Percentiles rank a stretch among this genome's conserved stretches.
phyloP scores from a whole-genome alignment of 2,329 filamentous ascomycete species.

The Chrysoporthe austroafricana region DNA sequence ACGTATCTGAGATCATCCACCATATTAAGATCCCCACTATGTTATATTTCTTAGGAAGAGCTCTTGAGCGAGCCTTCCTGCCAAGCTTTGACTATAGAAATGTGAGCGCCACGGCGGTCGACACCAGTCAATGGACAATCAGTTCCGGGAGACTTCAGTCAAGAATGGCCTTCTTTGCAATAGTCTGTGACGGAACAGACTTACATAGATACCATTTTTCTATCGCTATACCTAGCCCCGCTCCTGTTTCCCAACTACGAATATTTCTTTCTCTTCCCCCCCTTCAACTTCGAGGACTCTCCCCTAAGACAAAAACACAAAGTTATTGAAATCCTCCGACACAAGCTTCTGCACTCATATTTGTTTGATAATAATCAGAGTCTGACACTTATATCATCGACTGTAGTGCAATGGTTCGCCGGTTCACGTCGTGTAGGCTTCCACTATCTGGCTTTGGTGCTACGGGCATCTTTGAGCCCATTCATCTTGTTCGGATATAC shows the following conservation, averaged over 20 bases:
- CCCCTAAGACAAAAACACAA: background rate
- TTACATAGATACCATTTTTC: too few relatives aligned
- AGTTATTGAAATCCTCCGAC: too few relatives aligned
- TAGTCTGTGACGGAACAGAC: too few relatives aligned
- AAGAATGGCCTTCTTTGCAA: too few relatives aligned
- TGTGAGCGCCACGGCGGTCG: too few relatives aligned
- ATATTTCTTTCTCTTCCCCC: background rate
- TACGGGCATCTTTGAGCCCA: slow-evolving; percentile 46
- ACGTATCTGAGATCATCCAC: slow-evolving; percentile 26
- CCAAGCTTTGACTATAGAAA: too few relatives aligned
- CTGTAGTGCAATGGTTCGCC: slow-evolving; percentile 48
- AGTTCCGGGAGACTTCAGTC: too few relatives aligned
- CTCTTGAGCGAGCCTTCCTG: background rate
- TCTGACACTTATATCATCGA: background rate
- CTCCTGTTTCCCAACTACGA: too few relatives aligned
- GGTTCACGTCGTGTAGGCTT: slow-evolving; percentile 49
- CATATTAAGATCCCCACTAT: background rate
- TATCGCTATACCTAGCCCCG: too few relatives aligned
- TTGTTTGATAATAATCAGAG: background rate
- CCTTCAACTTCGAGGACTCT: background rate
- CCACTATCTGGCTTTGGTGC: slow-evolving; percentile 53
- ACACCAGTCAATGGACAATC: too few relatives aligned
- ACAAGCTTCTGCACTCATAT: too few relatives aligned
- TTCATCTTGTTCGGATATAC: slow-evolving; percentile 50
- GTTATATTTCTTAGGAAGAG: too few relatives aligned